A percentile compares a stretch with the other conserved stretches of the same genome.
These are phyloP conservation scores for Alnus rubra DNA, from an alignment of 306 rosid genomes.

Conservation along the genomic window DNA sequence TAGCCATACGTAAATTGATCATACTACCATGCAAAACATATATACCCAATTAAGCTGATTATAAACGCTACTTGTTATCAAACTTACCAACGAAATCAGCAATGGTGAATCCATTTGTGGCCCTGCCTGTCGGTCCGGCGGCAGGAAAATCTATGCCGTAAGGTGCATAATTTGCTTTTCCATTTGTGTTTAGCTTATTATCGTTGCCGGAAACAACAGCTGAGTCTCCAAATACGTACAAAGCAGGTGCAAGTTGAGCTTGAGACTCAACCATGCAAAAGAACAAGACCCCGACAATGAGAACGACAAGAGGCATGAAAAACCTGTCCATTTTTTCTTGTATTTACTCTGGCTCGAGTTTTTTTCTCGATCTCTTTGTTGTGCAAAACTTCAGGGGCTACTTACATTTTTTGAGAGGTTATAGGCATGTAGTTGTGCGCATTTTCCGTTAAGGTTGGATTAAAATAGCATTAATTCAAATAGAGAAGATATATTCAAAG, in stretches of 20 bases:
- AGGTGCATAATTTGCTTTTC: slow-evolving; percentile 9
- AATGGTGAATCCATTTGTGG: not conserved
- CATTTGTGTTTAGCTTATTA: not conserved
- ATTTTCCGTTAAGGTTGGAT: not conserved
- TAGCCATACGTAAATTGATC: too few relatives aligned
- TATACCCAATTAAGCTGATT: not conserved
- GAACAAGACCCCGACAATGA: not conserved
- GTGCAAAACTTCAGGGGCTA: not conserved
- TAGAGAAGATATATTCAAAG: too few relatives aligned
- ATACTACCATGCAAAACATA: not conserved
- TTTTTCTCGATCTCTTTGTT: not conserved
- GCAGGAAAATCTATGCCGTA: slow-evolving; percentile 9
- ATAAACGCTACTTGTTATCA: not conserved
- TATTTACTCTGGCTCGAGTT: not conserved
- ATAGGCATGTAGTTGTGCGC: too few relatives aligned
- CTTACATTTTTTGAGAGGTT: not conserved
- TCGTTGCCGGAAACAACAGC: slow-evolving; percentile 6
- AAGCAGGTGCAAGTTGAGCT: not conserved
- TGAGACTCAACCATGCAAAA: not conserved
- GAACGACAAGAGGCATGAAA: not conserved
- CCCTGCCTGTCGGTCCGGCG: not conserved
- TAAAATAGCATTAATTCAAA: not conserved
- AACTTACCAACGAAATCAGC: slow-evolving; percentile 5
- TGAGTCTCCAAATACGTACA: slow-evolving; percentile 3
- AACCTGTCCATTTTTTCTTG: not conserved